Evolutionary conservation across 306 rosid genomes (phyloP).

Genomic region (Pyrus bretschneideri): DNA sequence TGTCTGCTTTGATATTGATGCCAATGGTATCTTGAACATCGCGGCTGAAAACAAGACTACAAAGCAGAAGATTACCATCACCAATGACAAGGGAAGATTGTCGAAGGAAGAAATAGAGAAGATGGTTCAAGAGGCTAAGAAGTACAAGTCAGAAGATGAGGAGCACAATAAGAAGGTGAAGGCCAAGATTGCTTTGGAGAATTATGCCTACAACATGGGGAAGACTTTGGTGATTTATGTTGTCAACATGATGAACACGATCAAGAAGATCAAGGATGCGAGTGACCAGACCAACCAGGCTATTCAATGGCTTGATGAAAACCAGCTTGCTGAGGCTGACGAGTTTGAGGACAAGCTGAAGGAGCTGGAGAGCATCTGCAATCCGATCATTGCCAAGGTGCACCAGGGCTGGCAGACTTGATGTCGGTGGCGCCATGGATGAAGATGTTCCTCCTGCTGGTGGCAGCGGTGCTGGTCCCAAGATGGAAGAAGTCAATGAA

Average conservation of each 20-base stretch:
- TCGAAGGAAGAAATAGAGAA: slow-evolving; percentile 72
- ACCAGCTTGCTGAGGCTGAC: slow-evolving; percentile 59
- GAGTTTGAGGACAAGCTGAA: slow-evolving; percentile 80
- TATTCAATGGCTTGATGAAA: slow-evolving; percentile 61
- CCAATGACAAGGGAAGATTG: slow-evolving; percentile 68
- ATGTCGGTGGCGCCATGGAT: slow-evolving; percentile 27
- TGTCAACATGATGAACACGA: slow-evolving; percentile 43
- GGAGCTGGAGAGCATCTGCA: slow-evolving; percentile 59
- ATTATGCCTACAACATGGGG: slow-evolving; percentile 71
- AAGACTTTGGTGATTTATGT: slow-evolving; percentile 47
- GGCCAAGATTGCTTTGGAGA: slow-evolving; percentile 62
- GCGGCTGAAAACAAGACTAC: slow-evolving; percentile 61
- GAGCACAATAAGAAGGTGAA: slow-evolving; percentile 75
- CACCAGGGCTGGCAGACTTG: slow-evolving; percentile 53
- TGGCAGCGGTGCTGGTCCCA: slow-evolving; percentile 65
- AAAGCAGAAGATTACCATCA: slow-evolving; percentile 70
- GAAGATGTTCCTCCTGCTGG: slow-evolving; percentile 50
- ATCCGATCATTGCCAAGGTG: slow-evolving; percentile 76
- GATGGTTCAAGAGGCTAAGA: slow-evolving; percentile 84
- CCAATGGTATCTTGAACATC: too few species aligned
- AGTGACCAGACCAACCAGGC: slow-evolving; percentile 54
- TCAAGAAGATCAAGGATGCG: slow-evolving; percentile 49
- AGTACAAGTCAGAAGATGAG: slow-evolving; percentile 71
- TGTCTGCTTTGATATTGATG: too few species aligned
- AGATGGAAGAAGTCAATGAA: slow-evolving; percentile 78